Evolutionary conservation across 1,284 basidiomycete species (phyloP), one percentile per base, ranked within the genome.

Genomic region (Naganishia cerealis): DNA sequence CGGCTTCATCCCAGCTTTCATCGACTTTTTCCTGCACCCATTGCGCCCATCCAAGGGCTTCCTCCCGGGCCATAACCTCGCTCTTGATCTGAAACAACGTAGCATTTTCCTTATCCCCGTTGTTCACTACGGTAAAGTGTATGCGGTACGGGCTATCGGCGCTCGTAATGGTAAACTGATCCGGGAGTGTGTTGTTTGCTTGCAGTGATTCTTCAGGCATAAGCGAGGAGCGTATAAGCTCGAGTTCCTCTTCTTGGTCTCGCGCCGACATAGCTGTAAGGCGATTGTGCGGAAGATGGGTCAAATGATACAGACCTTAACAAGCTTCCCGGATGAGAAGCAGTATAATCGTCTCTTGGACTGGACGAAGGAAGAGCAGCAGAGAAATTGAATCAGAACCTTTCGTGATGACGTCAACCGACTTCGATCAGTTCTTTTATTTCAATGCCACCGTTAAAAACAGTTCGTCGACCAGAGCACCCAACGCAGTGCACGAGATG

Each of bases 171-270:
- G 59, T 68, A 26, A 70, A 68, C 3, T 73, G 73, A 40, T 68
- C 70, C 12, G 63, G 33, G 1, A 18, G 7, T 0, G 55, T 50
- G 6, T 68, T 48, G 9, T 72, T 39, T 65, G 86, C 83, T 0
- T 73, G 67, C 40, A 89, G 75, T 0, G 73, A 52, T 79, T 90
- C 88, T 2, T 81, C 83, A 0, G 87, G 86, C 9, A 90, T 81
- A 1, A 90, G 81, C 0, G 87, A 88, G 42, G 83, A 85, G 63
- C 79, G 79, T 10, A 87, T 81, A 38, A 87, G 77, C 53, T 84
- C 81, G 0, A 87, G 77, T 73, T 87, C 86, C 74, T 84, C 83
- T 38, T 56, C 54, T 24, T 40, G 40, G 46, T 24, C 46, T 21
- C 26, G 24, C n/a, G n/a, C n/a, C 21, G 46, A 50, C 46, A 50